A percentile compares a stretch with the other conserved stretches of the same genome.
phyloP scores from a whole-genome alignment of 2,329 filamentous ascomycete genomes.

The Fusarium musae region DNA sequence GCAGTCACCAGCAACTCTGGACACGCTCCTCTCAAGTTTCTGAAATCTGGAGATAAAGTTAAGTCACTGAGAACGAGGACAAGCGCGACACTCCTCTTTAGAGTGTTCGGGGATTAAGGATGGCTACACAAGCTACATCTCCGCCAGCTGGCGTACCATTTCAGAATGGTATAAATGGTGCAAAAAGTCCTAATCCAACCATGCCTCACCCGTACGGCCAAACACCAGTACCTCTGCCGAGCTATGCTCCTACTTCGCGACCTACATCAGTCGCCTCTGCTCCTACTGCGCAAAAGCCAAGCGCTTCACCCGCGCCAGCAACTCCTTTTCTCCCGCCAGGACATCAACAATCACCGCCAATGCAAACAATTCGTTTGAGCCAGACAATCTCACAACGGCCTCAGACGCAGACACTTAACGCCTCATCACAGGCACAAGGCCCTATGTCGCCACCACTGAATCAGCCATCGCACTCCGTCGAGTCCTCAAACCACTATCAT shows the following conservation, averaged over 20 bases:
- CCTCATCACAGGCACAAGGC: not conserved
- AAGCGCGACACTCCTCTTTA: conserved; percentile 8
- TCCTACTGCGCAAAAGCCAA: not conserved
- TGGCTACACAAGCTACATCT: conserved; percentile 17
- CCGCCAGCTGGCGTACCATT: not conserved
- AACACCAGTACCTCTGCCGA: conserved; percentile 21
- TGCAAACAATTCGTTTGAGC: conserved; percentile 1
- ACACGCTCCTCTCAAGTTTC: conserved; percentile 16
- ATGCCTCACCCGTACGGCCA: not conserved
- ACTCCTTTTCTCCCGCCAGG: conserved; percentile 6
- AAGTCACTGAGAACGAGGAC: not conserved
- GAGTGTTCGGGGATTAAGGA: conserved; percentile 1
- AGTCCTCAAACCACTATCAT: conserved; percentile 42
- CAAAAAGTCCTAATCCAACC: conserved; percentile 5
- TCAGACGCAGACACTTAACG: not conserved
- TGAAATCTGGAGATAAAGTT: not conserved
- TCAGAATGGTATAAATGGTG: conserved; percentile 14
- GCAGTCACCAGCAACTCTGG: not conserved
- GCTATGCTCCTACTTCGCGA: conserved; percentile 12
- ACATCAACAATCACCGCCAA: conserved; percentile 18
- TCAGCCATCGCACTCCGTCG: conserved; percentile 35
- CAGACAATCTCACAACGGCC: conserved; percentile 4
- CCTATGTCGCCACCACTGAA: not conserved
- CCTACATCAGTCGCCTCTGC: conserved; percentile 10
- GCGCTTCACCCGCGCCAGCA: conserved; percentile 1